These are phyloP conservation scores for Saccharomycopsis olivae DNA, from an alignment of 805 yeast species.

Conservation along the genomic window DNA sequence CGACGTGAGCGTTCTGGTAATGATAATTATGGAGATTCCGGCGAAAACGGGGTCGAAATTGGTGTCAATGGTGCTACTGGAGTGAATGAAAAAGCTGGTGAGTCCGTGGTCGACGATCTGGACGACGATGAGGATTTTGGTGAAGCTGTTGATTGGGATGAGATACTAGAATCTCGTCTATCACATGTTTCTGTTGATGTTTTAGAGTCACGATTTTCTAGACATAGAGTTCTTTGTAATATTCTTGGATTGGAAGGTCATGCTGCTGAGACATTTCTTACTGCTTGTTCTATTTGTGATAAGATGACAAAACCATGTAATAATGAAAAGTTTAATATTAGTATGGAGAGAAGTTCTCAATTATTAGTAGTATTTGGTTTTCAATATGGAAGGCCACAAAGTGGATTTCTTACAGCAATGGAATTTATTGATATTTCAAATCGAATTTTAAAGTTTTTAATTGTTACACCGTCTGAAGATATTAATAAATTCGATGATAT, in stretches of 20 bases:
- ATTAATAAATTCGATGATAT: not conserved
- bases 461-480: not conserved
- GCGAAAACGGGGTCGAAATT: too few relatives aligned
- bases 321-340: constrained; percentile 16
- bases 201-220: constrained; percentile 7
- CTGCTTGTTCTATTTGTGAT: constrained; percentile 13
- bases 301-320: constrained; percentile 17
- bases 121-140: not conserved
- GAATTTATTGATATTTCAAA: constrained; percentile 7
- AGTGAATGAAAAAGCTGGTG: constrained; percentile 4
- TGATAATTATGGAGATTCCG: too few relatives aligned
- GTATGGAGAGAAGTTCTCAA: constrained; percentile 12
- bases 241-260: not conserved
- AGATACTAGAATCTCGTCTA: constrained; percentile 5
- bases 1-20: too few relatives aligned
- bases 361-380: constrained; percentile 11
- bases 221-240: constrained; percentile 7
- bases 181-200: constrained; percentile 14
- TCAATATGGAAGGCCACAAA: constrained; percentile 1
- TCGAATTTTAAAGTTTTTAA: constrained; percentile 5
- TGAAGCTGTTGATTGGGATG: constrained; percentile 11
- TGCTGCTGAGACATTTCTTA: not conserved
- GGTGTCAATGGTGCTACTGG: too few relatives aligned
- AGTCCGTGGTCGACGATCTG: too few relatives aligned
- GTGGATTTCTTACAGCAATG: constrained; percentile 7